Evolutionary conservation across 257 asterid genomes (phyloP).

Genomic region (Scutellaria baicalensis): DNA sequence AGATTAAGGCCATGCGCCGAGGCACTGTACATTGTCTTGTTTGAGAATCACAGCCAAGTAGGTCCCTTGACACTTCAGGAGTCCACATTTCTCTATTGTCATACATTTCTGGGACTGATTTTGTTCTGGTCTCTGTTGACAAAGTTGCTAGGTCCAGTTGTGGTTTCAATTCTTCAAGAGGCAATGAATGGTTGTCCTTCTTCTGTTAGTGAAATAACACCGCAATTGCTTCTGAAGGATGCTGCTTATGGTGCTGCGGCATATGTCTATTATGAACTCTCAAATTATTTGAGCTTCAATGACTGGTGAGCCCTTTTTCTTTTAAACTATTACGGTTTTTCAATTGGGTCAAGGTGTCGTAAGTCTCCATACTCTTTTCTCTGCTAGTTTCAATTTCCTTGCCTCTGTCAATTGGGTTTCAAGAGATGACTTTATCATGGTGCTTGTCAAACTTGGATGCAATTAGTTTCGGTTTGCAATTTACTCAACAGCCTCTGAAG

Average conservation of each 20-base stretch:
- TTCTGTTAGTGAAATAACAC: slow-evolving; percentile 72
- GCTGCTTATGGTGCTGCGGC: slow-evolving; percentile 99
- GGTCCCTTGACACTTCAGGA: slow-evolving; percentile 23
- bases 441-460: slow-evolving; percentile 2
- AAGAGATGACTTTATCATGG: neutral
- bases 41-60: slow-evolving; percentile 89
- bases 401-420: neutral
- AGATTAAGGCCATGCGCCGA: slow-evolving; percentile 96
- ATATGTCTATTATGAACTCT: slow-evolving; percentile 90
- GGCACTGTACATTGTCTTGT: slow-evolving; percentile 88
- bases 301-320: slow-evolving; percentile 63
- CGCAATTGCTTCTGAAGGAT: slow-evolving; percentile 85
- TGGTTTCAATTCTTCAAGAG: slow-evolving; percentile 95
- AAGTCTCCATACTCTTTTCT: neutral
- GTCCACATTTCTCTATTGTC: neutral
- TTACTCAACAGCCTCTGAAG: neutral
- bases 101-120: slow-evolving; percentile 14
- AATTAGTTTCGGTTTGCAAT: slow-evolving; percentile 5
- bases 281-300: slow-evolving; percentile 86
- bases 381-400: neutral
- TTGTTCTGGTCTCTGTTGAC: slow-evolving; percentile 20
- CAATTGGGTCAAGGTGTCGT: neutral
- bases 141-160: slow-evolving; percentile 92
- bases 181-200: slow-evolving; percentile 90
- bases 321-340: neutral